Percentiles rank a stretch among this genome's conserved stretches.
These are phyloP conservation scores for Xylaria venustula DNA, from an alignment of 495 filamentous ascomycete genomes.

Conservation along the genomic window DNA sequence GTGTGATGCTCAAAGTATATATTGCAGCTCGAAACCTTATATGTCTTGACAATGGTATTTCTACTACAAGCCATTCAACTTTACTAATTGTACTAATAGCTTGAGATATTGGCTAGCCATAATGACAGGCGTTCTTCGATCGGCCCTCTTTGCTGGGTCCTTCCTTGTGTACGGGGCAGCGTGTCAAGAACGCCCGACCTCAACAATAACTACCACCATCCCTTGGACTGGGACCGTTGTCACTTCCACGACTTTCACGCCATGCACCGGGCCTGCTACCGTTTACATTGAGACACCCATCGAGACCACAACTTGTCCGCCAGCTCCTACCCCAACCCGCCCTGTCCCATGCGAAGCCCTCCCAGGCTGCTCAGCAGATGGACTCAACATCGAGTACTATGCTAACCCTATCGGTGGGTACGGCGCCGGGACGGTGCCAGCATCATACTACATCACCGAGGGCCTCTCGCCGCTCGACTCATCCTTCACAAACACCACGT, in stretches of 20 bases:
- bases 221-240: not conserved
- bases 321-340: not conserved
- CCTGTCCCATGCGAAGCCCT: not conserved
- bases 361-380: not conserved
- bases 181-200: not conserved
- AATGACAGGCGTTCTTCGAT: not conserved
- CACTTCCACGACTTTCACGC: not conserved
- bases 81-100: not conserved
- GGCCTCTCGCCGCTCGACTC: not conserved
- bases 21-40: not conserved
- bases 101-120: not conserved
- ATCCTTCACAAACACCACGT: conserved; percentile 3
- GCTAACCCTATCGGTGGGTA: not conserved
- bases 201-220: not conserved
- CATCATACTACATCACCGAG: conserved; percentile 1
- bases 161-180: not conserved
- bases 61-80: not conserved
- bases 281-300: not conserved
- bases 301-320: not conserved
- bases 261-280: not conserved
- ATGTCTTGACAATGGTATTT: not conserved
- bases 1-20: too few species aligned
- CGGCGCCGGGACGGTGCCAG: not conserved
- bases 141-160: not conserved
- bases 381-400: conserved; percentile 7